Base-by-base conservation (phyloP, 371 early-diverging fungal species). In the Nematocida parisii region DNA sequence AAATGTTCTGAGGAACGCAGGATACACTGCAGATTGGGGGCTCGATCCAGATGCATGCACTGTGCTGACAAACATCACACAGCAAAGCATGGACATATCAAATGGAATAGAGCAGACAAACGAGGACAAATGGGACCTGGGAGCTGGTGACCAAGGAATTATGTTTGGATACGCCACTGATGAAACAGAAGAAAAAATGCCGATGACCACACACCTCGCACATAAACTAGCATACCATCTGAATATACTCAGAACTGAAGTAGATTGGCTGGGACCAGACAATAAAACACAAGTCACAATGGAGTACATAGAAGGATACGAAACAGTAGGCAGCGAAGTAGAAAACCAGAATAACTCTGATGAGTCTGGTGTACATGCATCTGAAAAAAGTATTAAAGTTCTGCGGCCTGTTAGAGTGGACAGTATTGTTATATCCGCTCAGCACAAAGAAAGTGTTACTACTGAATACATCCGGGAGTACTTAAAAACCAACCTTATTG, bases 211-310 rank as follows among this genome's bases (percentile, higher is more conserved):
- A 85, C 89, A 91, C 70, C 90, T 96, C 75, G 91, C 96, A 84
- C 97, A 97, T 92, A 93, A 94, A 90, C 91, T 97, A 80, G 95
- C 94, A 91, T 86, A 89, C 86, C 92, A 92, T 87, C 91, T 97
- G 91, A 89, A 93, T 82, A 93, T 95, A 73, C 91, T 92, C 86
- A 94, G 96, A 84, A 92, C 93, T 85, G 91, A 91, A 85, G 94
- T 93, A 82, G 89, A 90, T 82, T 97, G 93, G 93, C 86, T 97
- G 85, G 93, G 95, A 81, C 95, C 97, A 82, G 98, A 97, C 91
- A 92, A 94, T 88, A 97, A 97, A 92, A 93, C 98, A 85, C 98
- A 97, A 88, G 98, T 97, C 85, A 97, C 98, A 83, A 92, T 96
- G 82, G 96, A 96, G 90, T 97, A 97, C 92, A 91, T 90, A 89